Evolutionary conservation across 306 rosid genomes (phyloP).

Genomic region (Spatholobus suberectus): DNA sequence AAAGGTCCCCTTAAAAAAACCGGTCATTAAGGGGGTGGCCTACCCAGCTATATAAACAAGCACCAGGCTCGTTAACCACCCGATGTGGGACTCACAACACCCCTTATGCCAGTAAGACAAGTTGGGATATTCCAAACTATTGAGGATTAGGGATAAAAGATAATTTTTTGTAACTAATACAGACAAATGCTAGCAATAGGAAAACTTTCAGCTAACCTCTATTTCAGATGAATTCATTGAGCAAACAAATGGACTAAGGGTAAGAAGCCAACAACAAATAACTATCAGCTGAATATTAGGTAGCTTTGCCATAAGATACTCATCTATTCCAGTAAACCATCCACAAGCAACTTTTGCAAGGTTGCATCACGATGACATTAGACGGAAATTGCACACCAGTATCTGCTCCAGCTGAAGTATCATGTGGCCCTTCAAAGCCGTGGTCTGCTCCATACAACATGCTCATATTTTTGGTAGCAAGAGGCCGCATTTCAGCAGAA

Average conservation of each 20-base stretch:
- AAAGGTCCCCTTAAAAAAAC: no score
- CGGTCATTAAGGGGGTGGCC: no score
- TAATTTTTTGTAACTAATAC: background rate
- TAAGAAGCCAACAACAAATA: background rate
- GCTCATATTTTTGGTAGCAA: background rate
- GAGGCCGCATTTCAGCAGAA: background rate
- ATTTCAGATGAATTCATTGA: conserved; percentile 5
- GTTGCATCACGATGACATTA: background rate
- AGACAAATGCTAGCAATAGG: background rate
- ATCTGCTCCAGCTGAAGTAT: conserved; percentile 23
- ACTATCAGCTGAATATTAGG: conserved; percentile 3
- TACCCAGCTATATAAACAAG: no score
- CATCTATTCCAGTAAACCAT: background rate
- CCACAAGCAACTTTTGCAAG: conserved; percentile 26
- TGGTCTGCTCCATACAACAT: background rate
- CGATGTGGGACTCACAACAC: no score
- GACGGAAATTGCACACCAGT: conserved; percentile 20
- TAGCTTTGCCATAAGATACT: conserved; percentile 20
- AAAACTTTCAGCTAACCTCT: conserved; percentile 18
- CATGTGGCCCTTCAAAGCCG: background rate
- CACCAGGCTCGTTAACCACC: no score
- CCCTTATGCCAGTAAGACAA: background rate
- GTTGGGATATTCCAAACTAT: conserved; percentile 18
- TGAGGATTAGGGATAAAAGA: conserved; percentile 1
- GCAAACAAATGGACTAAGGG: conserved; percentile 18